Evolutionary conservation across 495 filamentous ascomycete genomes (phyloP), one percentile per base, ranked within the genome.

Genomic region (Annulohypoxylon nitens): DNA sequence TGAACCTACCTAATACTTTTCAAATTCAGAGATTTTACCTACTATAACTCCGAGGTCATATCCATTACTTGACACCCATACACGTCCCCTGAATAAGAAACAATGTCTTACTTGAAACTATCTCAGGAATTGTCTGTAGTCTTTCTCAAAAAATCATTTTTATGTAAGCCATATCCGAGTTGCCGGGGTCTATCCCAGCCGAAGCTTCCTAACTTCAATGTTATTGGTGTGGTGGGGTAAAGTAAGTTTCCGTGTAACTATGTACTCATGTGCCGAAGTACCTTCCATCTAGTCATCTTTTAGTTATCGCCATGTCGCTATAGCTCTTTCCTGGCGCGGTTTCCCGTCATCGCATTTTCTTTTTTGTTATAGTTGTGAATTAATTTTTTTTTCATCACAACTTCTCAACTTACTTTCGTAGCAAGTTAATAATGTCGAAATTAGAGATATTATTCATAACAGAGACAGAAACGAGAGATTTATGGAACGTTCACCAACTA

Each of bases 1-100:
- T 66, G 25, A 48, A 47, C 3, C 30, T 30, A 66, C 63, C 63
- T 48, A 30, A 30, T 30, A 66, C 63, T 39, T 58, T 2, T 36
- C n/a, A 48, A 5, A 16, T 16, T 11, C 0, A 37, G 1, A 48
- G 37, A n/a, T 7, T 16, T 14, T 12, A 43, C 39, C 11, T 64
- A 14, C 30, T 30, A 30, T 2, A 4, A 4, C 2, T 4, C 54
- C 7, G 54, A n/a, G n/a, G n/a, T n/a, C n/a, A n/a, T n/a, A n/a
- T n/a, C n/a, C n/a, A 66, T 48, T 58, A n/a, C 10, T 10, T 10
- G 18, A 30, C 18, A 36, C 14, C 3, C 12, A 37, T 18, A 7
- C 14, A 37, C 20, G 1, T 61, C 14, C 20, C 16, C 41, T 4
- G 9, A 20, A 12, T 20, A 36, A 50, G 33, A 39, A 23, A 63